Base-by-base conservation (phyloP, 1,284 basidiomycete species). In the Omphalotus olearius region DNA sequence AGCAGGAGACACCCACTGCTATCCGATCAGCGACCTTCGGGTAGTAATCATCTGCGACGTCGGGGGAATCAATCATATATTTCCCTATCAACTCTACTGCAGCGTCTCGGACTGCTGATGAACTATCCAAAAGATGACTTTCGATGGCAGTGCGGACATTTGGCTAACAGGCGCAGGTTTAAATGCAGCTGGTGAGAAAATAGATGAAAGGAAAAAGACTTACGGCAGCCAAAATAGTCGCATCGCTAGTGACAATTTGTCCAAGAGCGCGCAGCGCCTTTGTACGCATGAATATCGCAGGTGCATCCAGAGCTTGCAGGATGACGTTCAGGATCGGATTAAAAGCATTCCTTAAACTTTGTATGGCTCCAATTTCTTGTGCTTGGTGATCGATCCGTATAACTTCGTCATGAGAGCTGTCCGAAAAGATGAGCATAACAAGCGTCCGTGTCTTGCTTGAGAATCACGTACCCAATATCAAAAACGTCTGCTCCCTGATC, bases 1-100 rank as follows among this genome's bases (percentile, higher is more conserved):
- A 40, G 26, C 23, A 42, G 33, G 38, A 6, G 44, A 26, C 0
- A 73, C 80, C 63, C 66, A 93, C 92, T 39, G 89, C 88, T 59
- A 97, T 91, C 7, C 95, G 86, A 52, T 89, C 87, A 3, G 88
- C 82, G 36, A 99, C 88, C 66, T 85, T 84, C 37, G 80, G 77
- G 62, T 94, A 94, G 69, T 98, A 97, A 57, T 91, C 82, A 2
- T 81, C 79, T 0, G 91, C 91, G 23, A 97, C 82, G 52, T 87
- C 82, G 0, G 92, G 90, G 2, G 88, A 85, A 53, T 92, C 86
- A 23, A 95, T 82, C 69, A 98, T 85, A 63, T 98, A 97, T 69
- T 93, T 96, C 25, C 96, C 94, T 53, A 99, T 90, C 45, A 99
- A 74, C 56, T 97, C 94, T 6, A 99, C 90, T 4, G 96, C 93